Conservation (phyloP, 805 yeast genomes). For the Metschnikowia corniflorae region DNA sequence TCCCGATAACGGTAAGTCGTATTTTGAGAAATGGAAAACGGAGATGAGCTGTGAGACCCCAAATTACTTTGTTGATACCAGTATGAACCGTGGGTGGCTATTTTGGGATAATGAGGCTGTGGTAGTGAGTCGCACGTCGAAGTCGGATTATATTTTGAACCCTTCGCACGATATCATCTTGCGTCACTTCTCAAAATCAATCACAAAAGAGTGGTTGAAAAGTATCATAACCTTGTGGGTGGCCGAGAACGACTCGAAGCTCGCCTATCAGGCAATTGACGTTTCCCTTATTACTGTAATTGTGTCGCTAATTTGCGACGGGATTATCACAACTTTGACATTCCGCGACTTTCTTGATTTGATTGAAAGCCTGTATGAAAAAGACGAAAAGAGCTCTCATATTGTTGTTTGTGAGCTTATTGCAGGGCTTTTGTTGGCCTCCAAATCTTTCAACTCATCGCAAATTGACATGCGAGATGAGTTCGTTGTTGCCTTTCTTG, state of each 20-base stretch:
- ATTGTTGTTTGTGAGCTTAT: constrained; percentile 69
- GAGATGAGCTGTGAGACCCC: constrained; percentile 54
- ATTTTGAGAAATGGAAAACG: constrained; percentile 38
- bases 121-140: constrained; percentile 40
- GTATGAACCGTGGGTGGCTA: constrained; percentile 60
- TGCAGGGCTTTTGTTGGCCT: constrained; percentile 56
- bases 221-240: constrained; percentile 49
- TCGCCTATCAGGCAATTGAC: constrained; percentile 62
- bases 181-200: constrained; percentile 36
- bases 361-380: constrained; percentile 49
- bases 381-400: constrained; percentile 72
- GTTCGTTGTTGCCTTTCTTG: constrained; percentile 44
- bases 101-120: constrained; percentile 64
- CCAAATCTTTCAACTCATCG: constrained; percentile 39
- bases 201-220: constrained; percentile 59
- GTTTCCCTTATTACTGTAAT: constrained; percentile 55
- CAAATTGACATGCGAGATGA: constrained; percentile 40
- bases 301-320: constrained; percentile 46
- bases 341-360: constrained; percentile 52
- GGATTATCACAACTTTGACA: constrained; percentile 37
- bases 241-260: constrained; percentile 65
- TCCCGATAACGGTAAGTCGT: constrained; percentile 33
- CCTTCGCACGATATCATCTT: constrained; percentile 43
- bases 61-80: constrained; percentile 54
- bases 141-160: constrained; percentile 28